Evolutionary conservation across 306 rosid species (phyloP).

Genomic region (Quercus engelmannii): DNA sequence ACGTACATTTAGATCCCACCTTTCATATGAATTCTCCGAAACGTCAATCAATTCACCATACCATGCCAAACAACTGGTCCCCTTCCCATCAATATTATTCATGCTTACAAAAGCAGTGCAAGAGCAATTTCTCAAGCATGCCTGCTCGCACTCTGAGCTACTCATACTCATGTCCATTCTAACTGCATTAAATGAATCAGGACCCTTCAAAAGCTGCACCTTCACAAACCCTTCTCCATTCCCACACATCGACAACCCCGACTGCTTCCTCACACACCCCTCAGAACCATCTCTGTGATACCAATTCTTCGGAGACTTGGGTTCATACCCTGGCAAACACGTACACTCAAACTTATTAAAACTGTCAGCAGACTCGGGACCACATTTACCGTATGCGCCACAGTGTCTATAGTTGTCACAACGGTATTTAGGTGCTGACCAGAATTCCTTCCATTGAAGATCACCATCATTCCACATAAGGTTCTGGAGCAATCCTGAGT

Average conservation of each 20-base stretch:
- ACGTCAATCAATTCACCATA: slow-evolving; percentile 22
- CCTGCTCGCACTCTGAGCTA: slow-evolving; percentile 1
- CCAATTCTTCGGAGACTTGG: slow-evolving; percentile 1
- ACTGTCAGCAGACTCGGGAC: no score
- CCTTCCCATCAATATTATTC: neutral
- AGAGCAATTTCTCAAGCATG: slow-evolving; percentile 28
- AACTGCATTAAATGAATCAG: neutral
- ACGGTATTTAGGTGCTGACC: neutral
- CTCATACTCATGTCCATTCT: neutral
- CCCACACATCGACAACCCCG: neutral
- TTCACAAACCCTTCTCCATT: slow-evolving; percentile 20
- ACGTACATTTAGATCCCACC: slow-evolving; percentile 22
- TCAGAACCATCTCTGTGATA: neutral
- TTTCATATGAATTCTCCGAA: neutral
- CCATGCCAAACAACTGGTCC: slow-evolving; percentile 28
- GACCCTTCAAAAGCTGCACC: neutral
- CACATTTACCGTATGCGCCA: neutral
- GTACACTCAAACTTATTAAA: neutral
- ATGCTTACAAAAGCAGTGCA: slow-evolving; percentile 28
- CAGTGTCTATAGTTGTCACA: neutral
- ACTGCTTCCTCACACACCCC: slow-evolving; percentile 13
- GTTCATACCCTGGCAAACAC: slow-evolving; percentile 11
- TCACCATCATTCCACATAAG: neutral
- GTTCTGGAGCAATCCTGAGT: neutral
- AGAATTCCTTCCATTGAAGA: neutral